Percentiles rank a stretch among this genome's conserved stretches.
Evolutionary conservation across 257 asterid genomes (phyloP).

Genomic region (Penstemon newberryi): DNA sequence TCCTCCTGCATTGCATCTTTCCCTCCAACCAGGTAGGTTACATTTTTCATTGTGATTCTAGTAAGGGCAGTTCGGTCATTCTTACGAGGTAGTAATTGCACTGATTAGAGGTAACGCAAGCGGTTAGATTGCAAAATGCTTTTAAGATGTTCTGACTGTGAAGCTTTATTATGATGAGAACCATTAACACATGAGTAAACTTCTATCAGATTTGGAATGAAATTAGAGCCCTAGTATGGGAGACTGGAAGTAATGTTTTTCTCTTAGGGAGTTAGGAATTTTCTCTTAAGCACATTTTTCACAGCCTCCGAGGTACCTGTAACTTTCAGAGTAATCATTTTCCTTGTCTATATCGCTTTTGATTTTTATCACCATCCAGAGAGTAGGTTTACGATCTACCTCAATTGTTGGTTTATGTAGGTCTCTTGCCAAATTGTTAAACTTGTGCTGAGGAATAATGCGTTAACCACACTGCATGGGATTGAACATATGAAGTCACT

Average conservation of each 20-base stretch:
- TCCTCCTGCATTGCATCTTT: too few relatives aligned
- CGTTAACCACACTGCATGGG: constrained; percentile 82
- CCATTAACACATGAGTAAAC: neutral
- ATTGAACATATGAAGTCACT: constrained; percentile 81
- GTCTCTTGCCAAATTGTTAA: constrained; percentile 76
- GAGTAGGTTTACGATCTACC: constrained; percentile 26
- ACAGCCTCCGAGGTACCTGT: neutral
- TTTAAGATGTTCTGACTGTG: neutral
- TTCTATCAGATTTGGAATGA: neutral
- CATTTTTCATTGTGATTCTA: too few relatives aligned
- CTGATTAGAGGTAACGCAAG: too few relatives aligned
- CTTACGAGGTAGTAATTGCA: too few relatives aligned
- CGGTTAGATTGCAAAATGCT: too few relatives aligned
- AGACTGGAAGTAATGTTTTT: too few relatives aligned
- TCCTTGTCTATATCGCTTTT: neutral
- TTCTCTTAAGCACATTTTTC: neutral
- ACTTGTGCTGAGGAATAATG: constrained; percentile 93
- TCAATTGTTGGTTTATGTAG: constrained; percentile 51
- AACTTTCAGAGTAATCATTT: neutral
- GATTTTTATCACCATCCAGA: neutral
- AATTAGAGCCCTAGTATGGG: neutral
- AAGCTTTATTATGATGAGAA: neutral
- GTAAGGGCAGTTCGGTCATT: too few relatives aligned
- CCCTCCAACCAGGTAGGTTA: too few relatives aligned
- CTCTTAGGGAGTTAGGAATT: neutral